phyloP scores from a whole-genome alignment of 2,329 filamentous ascomycete species.

The Fusarium verticillioides region DNA sequence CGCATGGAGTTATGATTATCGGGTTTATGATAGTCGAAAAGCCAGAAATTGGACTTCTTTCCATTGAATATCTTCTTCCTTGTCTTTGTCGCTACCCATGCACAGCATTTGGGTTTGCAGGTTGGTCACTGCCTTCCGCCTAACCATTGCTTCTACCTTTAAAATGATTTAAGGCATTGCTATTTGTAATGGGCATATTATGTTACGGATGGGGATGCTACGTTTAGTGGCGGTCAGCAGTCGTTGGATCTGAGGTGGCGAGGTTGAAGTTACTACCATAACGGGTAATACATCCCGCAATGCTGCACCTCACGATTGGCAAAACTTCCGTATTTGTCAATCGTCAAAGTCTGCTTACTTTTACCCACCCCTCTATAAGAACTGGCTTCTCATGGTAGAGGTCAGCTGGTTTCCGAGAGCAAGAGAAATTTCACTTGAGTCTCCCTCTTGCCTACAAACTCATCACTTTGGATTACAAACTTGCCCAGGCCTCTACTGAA shows the following conservation, averaged over 20 bases:
- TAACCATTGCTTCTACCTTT: fast-evolving
- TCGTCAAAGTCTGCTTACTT: not conserved
- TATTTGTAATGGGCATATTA: too few species aligned
- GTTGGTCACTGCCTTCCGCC: not conserved
- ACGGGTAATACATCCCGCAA: not conserved
- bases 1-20: not conserved
- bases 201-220: too few species aligned
- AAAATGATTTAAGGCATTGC: too few species aligned
- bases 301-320: not conserved
- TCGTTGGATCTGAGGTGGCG: not conserved
- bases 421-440: fast-evolving
- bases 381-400: not conserved
- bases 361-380: not conserved
- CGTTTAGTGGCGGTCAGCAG: not conserved
- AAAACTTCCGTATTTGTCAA: not conserved
- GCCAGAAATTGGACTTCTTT: not conserved
- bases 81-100: too few species aligned
- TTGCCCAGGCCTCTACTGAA: too few species aligned
- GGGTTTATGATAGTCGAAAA: not conserved
- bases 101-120: too few species aligned
- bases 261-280: slow-evolving; percentile 11
- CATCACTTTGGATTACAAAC: fast-evolving
- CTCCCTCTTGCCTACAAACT: too few species aligned
- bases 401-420: not conserved
- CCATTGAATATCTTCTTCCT: not conserved